Base-by-base conservation (phyloP, 441 rosid genomes). In the Theobroma grandiflorum region DNA sequence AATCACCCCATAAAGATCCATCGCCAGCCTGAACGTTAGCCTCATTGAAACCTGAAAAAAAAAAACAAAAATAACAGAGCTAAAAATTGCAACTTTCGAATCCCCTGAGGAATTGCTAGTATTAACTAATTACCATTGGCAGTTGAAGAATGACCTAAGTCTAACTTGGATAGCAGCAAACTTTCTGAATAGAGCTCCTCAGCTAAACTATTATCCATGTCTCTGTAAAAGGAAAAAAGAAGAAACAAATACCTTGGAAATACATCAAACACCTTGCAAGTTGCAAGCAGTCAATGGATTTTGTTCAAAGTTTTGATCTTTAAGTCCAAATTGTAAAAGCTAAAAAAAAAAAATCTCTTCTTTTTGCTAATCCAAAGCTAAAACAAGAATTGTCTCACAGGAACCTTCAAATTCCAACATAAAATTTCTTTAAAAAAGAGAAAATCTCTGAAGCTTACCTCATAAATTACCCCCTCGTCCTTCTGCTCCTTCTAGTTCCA, bases 171-270 rank as follows among this genome's bases (percentile, higher is more conserved):
- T 8, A 75, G 61, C 55, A 35, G 86, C 86, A 86, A 81, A 43
- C 88, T 86, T 59, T 87, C 91, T 31, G 86, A 62, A 81, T 87
- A 89, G 38, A 89, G 89, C 86, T 86, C 87, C 78, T 88, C 70
- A 2, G 90, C 88, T 72, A 90, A 31, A 79, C 81, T 80, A n/a
- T 81, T 75, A 26, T 88, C 91, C 93, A 91, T 89, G 84, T 82
- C 47, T 35, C 26, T 55, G 43, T 7, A 76, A 49, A 40, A 65
- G 40, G 62, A 66, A 71, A 6, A 42, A 53, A n/a, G 43, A 16
- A 62, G 8, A 45, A 0, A 35, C 3, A 62, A 63, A 38, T 16
- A 79, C 8, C 40, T 6, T 2, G 57, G 78, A 68, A 59, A 42
- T 75, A 43, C 68, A 75, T 43, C 69, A 33, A 74, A 74, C 77